Evolutionary conservation across 371 early-diverging fungal species (phyloP), one percentile per base, ranked within the genome.

Genomic region (Mortierella sp.): DNA sequence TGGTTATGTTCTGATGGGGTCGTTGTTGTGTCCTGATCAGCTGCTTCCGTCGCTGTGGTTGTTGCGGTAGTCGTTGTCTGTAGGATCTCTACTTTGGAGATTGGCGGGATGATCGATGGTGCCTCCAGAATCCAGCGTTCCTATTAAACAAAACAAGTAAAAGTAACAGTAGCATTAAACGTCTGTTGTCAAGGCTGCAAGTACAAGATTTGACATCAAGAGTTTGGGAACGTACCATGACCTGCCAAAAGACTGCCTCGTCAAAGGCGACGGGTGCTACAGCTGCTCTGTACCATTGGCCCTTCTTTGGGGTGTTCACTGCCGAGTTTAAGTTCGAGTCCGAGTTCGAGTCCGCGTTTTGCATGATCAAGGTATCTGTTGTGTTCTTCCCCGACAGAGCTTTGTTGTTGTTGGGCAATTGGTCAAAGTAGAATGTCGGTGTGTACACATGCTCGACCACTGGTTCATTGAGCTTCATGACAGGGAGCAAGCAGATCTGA

Each of bases 111-210:
- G n/a, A 93, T 88, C 48, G 89, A 85, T 45, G 94, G 92, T 3
- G 95, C 93, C 48, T 94, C 93, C 10, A 75, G 50, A n/a, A 93
- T 92, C 96, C 96, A 95, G 38, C 91, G 92, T 68, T 88, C 89
- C 91, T 94, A 48, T 78, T 16, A 76, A 14, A 34, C 45, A 68
- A 54, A 65, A 42, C 13, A 65, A 63, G 47, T 42, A 50, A 57
- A 50, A 50, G 48, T 2, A 38, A 38, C n/a, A n/a, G n/a, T n/a
- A n/a, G 21, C 45, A 9, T 52, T 45, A 28, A 71, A 24, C 8
- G 9, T 54, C 24, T 21, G 54, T n/a, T 55, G 55, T 55, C n/a
- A 6, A 55, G 21, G 55, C n/a, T 38, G 42, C 42, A 38, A 38
- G 5, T 38, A 3, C 10, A 0, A 24, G 65, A 4, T 55, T 38